Conservation (phyloP, 2,329 filamentous ascomycete genomes). For the Talaromyces sp. region DNA sequence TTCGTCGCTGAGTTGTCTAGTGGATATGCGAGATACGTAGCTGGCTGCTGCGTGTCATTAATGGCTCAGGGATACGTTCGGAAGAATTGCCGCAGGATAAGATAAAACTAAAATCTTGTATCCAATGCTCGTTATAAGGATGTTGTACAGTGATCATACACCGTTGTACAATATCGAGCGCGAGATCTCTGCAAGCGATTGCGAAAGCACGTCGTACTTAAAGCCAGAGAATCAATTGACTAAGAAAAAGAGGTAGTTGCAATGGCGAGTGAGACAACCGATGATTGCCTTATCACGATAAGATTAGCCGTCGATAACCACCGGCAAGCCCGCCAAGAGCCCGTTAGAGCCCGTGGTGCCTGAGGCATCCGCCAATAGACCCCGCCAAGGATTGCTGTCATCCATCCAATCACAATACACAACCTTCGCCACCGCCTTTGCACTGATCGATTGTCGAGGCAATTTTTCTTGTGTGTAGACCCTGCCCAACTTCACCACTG, state of each 20-base stretch:
- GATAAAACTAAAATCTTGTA: neutral
- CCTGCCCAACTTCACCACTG: neutral
- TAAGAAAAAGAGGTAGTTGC: neutral
- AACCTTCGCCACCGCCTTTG: slow-evolving; percentile 7
- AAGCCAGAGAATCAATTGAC: neutral
- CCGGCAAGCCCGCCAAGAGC: too few relatives aligned
- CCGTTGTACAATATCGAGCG: slow-evolving; percentile 1
- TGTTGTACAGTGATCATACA: neutral
- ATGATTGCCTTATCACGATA: slow-evolving; percentile 1
- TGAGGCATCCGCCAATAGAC: slow-evolving; percentile 10
- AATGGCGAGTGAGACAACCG: neutral
- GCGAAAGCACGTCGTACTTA: neutral
- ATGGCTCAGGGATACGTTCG: neutral
- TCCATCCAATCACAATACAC: neutral
- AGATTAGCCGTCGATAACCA: slow-evolving; percentile 1
- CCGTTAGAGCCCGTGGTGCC: neutral
- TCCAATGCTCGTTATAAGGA: neutral
- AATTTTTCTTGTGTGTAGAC: slow-evolving; percentile 2
- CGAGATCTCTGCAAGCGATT: neutral
- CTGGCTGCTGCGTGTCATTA: neutral
- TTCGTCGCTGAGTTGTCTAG: neutral
- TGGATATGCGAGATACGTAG: neutral
- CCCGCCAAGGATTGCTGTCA: neutral
- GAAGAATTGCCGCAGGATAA: neutral
- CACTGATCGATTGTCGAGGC: neutral